These are phyloP conservation scores for Talaromyces sp. DNA, from an alignment of 2,329 filamentous ascomycete species.

Conservation along the genomic window DNA sequence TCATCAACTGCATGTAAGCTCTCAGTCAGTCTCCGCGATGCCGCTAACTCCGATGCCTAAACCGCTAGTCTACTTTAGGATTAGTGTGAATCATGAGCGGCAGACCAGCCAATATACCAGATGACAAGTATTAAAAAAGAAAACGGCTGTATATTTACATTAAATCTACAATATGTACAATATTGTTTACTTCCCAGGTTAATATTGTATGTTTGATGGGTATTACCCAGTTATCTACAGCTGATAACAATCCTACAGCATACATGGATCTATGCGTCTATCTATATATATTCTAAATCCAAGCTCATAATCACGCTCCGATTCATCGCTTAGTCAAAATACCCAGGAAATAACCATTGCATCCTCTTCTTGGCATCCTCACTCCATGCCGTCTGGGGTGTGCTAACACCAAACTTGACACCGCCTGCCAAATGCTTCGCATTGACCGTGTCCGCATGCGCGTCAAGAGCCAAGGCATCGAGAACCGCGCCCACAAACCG, in stretches of 20 bases:
- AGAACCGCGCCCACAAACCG: conserved; percentile 80
- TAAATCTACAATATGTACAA: background rate
- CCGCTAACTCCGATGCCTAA: background rate
- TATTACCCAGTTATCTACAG: background rate
- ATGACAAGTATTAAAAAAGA: no score
- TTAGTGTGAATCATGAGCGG: background rate
- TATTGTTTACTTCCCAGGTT: background rate
- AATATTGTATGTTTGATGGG: background rate
- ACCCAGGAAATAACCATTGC: conserved; percentile 81
- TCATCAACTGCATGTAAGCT: background rate
- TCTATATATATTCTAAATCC: background rate
- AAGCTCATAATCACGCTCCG: background rate
- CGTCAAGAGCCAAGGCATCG: conserved; percentile 73
- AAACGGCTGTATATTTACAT: no score
- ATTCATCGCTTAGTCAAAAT: conserved; percentile 41
- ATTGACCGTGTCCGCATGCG: conserved; percentile 67
- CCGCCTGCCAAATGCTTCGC: conserved; percentile 77
- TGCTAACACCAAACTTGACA: conserved; percentile 77
- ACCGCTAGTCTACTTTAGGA: background rate
- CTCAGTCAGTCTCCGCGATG: background rate
- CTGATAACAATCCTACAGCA: background rate
- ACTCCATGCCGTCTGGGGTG: conserved; percentile 67
- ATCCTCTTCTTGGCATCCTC: conserved; percentile 73
- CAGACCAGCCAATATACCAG: no score
- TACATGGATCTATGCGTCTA: background rate